Evolutionary conservation across 371 early-diverging fungal genomes (phyloP).

Genomic region (Apophysomyces variabilis): DNA sequence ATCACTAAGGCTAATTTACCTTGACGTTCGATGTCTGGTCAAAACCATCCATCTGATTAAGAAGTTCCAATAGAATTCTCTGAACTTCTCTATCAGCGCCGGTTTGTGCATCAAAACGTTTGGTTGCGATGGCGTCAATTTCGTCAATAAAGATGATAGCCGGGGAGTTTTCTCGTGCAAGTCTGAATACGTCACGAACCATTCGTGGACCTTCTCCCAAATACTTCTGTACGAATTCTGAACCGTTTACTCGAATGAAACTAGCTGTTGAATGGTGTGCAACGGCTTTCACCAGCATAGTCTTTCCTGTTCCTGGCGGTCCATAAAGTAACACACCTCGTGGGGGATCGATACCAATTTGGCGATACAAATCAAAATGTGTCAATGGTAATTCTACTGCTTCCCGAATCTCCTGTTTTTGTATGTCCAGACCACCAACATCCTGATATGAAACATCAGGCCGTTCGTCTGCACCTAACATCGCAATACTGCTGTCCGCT

Average conservation of each 20-base stretch:
- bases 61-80: conserved; percentile 97
- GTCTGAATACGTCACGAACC: conserved; percentile 99
- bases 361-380: conserved; percentile 98
- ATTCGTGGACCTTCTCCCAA: conserved; percentile 99
- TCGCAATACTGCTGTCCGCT: conserved; percentile 96
- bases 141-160: conserved; percentile 99
- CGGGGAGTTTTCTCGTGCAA: conserved; percentile 99
- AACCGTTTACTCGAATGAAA: conserved; percentile 99
- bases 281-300: conserved; percentile 99
- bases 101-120: conserved; percentile 99
- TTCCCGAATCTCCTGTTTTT: conserved; percentile 99
- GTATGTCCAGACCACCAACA: conserved; percentile 99
- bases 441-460: conserved; percentile 98
- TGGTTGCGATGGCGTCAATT: conserved; percentile 99
- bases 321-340: conserved; percentile 98
- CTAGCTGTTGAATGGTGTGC: conserved; percentile 99
- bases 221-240: conserved; percentile 99
- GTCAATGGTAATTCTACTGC: conserved; percentile 99
- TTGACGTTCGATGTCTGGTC: conserved; percentile 99
- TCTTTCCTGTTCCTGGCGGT: conserved; percentile 98
- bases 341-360: conserved; percentile 99
- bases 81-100: conserved; percentile 99
- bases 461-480: conserved; percentile 94
- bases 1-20: conserved; percentile 39
- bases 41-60: conserved; percentile 99